Evolutionary conservation across 2,329 filamentous ascomycete genomes (phyloP), one percentile per base, ranked within the genome.

Genomic region (Talaromyces albobiverticillius): DNA sequence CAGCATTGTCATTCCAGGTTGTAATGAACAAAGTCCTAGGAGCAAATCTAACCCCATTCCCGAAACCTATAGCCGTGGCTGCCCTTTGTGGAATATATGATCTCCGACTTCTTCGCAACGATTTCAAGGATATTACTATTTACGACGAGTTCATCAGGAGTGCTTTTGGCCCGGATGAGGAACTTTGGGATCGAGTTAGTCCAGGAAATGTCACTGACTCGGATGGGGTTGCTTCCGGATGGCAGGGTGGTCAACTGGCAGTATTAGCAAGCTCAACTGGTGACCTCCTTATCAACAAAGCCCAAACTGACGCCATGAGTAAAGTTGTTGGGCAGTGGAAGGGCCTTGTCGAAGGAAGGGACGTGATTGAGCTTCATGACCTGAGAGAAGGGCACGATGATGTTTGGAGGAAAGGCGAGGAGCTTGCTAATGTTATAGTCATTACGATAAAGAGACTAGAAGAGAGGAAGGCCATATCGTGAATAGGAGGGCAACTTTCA

Each of bases 271-370:
- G 72, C 52, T 76, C 74, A 4, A 52, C 53, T n/a, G 67, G 69
- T 16, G 76, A 78, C 62, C 67, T 63, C 38, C 60, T 76, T 31
- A 71, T 77, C 8, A 71, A 76, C 61, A 54, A 57, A 42, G 58
- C 55, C 1, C 75, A 78, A 58, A 48, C 66, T 6, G 64, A 70
- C 41, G 62, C 46, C 2, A 76, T 83, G 79, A 62, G 78, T 76
- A 59, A 79, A 67, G 67, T 76, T 67, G 67, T 82, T 74, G 66
- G 78, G 69, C 63, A 73, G 65, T 74, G 78, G 78, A 68, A 80
- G 67, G 13, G 32, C 16, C 69, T 68, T 70, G 71, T 65, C 66
- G 69, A 67, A 70, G 71, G 65, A 71, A 73, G 64, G 48, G 53
- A 60, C 63, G 67, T 76, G 57, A 65, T 76, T 14, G 46, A 62